Percentiles rank a stretch among this genome's conserved stretches.
phyloP scores from a whole-genome alignment of 345 rosid species.

The Excoecaria cochinchinensis region DNA sequence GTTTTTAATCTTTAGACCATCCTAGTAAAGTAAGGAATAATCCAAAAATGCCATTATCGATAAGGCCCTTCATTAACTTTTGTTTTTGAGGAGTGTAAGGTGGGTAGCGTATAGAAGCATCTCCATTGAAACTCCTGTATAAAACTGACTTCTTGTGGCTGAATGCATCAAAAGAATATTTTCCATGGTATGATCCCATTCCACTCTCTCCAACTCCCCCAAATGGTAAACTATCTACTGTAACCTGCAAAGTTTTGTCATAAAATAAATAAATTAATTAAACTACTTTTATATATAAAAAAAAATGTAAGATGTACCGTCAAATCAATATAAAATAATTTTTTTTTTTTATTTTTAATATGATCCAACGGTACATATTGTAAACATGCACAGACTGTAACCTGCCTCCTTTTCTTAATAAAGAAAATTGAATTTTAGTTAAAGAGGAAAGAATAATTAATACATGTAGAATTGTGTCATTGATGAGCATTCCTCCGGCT shows the following conservation, averaged over 20 bases:
- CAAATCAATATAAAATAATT: no score
- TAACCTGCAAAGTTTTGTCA: slow-evolving; percentile 41
- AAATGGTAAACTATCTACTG: slow-evolving; percentile 56
- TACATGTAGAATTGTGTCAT: slow-evolving; percentile 69
- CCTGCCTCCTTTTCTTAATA: no score
- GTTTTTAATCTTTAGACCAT: no score
- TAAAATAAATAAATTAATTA: no score
- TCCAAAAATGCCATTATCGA: no score
- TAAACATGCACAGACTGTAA: no score
- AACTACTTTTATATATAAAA: no score
- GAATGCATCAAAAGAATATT: slow-evolving; percentile 83
- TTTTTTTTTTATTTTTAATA: no score
- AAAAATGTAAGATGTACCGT: no score
- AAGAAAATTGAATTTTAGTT: background rate
- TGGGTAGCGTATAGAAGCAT: slow-evolving; percentile 63
- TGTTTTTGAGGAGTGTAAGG: slow-evolving; percentile 42
- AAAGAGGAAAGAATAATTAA: background rate
- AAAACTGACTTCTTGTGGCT: slow-evolving; percentile 84
- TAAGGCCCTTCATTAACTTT: no score
- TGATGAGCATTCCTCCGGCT: slow-evolving; percentile 70
- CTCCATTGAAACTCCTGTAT: slow-evolving; percentile 60
- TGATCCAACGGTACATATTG: no score
- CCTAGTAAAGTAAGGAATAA: no score
- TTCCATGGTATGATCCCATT: slow-evolving; percentile 81
- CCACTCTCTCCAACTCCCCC: slow-evolving; percentile 99